Evolutionary conservation across 495 filamentous ascomycete species (phyloP).

Genomic region (Lichina pygmaea): DNA sequence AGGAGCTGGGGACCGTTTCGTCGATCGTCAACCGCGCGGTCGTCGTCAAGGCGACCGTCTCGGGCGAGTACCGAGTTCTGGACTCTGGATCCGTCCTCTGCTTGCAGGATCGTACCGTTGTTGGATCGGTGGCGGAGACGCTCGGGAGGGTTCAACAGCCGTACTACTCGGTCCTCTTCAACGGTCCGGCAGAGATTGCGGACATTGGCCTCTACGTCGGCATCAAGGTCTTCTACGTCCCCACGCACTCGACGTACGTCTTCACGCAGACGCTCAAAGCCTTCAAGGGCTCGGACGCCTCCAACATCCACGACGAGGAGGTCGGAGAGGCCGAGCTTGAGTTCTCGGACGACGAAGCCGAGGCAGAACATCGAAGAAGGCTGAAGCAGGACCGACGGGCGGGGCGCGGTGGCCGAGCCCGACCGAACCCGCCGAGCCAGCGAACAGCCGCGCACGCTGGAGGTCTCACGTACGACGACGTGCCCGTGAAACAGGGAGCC

Average conservation of each 20-base stretch:
- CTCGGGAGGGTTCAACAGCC: conserved; percentile 63
- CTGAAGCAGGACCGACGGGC: conserved; percentile 26
- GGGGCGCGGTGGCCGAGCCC: conserved; percentile 6
- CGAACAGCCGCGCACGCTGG: not conserved
- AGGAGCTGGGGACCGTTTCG: conserved; percentile 43
- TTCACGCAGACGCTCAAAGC: conserved; percentile 57
- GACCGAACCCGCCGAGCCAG: conserved; percentile 4
- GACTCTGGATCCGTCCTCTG: conserved; percentile 65
- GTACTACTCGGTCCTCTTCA: conserved; percentile 50
- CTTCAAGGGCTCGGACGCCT: conserved; percentile 70
- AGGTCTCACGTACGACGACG: not conserved
- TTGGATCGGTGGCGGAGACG: conserved; percentile 59
- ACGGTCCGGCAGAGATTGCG: conserved; percentile 32
- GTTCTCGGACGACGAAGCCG: conserved; percentile 89
- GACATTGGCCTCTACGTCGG: conserved; percentile 34
- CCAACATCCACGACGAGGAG: conserved; percentile 84
- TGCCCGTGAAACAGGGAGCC: not conserved
- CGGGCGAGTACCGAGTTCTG: conserved; percentile 60
- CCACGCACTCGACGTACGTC: conserved; percentile 45
- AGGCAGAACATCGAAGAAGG: conserved; percentile 47
- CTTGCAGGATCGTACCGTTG: conserved; percentile 39
- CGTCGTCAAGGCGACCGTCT: conserved; percentile 51
- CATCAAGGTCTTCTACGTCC: conserved; percentile 51
- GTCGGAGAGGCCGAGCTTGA: conserved; percentile 63
- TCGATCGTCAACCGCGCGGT: conserved; percentile 46